phyloP scores from a whole-genome alignment of 73 alveolate genomes.

The Effrenium voratum region DNA sequence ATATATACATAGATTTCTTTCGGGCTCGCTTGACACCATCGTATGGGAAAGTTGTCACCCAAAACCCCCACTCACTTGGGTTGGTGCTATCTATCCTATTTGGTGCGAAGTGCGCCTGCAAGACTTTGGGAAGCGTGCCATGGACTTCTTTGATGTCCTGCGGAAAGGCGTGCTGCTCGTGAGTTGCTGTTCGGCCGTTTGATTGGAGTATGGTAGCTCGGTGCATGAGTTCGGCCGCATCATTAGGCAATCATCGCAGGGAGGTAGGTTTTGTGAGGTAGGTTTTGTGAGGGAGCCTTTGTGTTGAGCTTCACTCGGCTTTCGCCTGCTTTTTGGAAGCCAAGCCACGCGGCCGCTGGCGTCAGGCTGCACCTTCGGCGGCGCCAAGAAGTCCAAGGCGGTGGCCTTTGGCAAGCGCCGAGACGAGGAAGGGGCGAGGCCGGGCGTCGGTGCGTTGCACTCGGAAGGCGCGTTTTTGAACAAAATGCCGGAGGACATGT shows the following conservation, averaged over 20 bases:
- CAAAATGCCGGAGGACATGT: too few species aligned
- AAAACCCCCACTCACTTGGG: too few species aligned
- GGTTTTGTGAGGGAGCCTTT: neutral
- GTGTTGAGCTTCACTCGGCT: too few species aligned
- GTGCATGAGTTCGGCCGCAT: neutral
- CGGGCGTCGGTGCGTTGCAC: too few species aligned
- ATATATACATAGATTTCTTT: neutral
- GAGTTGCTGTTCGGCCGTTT: too few species aligned
- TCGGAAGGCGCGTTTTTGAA: too few species aligned
- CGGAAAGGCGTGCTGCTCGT: conserved; percentile 50
- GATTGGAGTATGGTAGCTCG: neutral
- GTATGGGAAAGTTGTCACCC: neutral
- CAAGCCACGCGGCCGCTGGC: neutral
- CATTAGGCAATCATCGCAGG: neutral
- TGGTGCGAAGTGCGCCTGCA: too few species aligned
- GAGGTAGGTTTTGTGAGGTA: neutral
- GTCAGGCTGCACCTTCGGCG: conserved; percentile 80
- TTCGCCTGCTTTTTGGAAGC: neutral
- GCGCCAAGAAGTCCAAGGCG: conserved; percentile 64
- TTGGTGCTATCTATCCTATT: too few species aligned
- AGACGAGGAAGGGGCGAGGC: too few species aligned
- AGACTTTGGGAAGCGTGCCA: too few species aligned
- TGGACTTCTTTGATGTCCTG: conserved; percentile 81
- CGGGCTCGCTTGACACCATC: neutral
- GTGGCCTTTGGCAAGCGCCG: conserved; percentile 51